Conservation (phyloP, 805 yeast species). For the Metschnikowia borealis region DNA sequence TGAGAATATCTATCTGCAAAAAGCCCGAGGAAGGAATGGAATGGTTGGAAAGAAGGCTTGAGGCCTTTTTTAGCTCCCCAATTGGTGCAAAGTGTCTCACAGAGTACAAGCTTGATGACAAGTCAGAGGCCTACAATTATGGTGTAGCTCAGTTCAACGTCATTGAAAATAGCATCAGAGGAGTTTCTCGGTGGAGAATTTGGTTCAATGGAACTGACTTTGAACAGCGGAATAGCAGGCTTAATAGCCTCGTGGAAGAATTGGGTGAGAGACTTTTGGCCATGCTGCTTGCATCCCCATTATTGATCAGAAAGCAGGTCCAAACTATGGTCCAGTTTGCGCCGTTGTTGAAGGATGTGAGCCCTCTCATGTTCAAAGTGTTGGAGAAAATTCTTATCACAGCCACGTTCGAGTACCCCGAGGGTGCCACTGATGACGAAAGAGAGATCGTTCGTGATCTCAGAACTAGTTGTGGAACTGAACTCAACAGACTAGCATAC, state of each 20-base stretch:
- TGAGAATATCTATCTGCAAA: constrained; percentile 81
- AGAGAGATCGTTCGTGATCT: constrained; percentile 80
- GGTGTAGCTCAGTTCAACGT: constrained; percentile 81
- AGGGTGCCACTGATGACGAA: constrained; percentile 61
- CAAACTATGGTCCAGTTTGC: constrained; percentile 94
- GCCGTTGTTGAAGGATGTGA: constrained; percentile 76
- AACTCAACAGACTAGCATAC: constrained; percentile 87
- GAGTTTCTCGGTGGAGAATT: constrained; percentile 91
- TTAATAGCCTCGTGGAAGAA: constrained; percentile 56
- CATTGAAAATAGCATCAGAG: constrained; percentile 86
- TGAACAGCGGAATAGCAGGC: constrained; percentile 48
- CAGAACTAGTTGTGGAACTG: constrained; percentile 91
- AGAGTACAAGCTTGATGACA: constrained; percentile 50
- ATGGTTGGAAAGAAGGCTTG: constrained; percentile 77
- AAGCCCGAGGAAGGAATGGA: constrained; percentile 74
- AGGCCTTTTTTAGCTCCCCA: constrained; percentile 65
- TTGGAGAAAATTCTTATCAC: constrained; percentile 81
- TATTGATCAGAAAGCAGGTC: constrained; percentile 75
- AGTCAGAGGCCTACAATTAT: constrained; percentile 62
- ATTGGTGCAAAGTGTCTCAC: constrained; percentile 63
- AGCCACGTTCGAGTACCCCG: constrained; percentile 79
- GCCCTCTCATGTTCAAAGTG: constrained; percentile 72
- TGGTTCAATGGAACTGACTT: constrained; percentile 70
- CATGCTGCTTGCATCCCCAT: constrained; percentile 74
- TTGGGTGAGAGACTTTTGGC: constrained; percentile 72